These are phyloP conservation scores for Nicotiana otophora DNA, from an alignment of 257 asterid species.

Conservation along the genomic window DNA sequence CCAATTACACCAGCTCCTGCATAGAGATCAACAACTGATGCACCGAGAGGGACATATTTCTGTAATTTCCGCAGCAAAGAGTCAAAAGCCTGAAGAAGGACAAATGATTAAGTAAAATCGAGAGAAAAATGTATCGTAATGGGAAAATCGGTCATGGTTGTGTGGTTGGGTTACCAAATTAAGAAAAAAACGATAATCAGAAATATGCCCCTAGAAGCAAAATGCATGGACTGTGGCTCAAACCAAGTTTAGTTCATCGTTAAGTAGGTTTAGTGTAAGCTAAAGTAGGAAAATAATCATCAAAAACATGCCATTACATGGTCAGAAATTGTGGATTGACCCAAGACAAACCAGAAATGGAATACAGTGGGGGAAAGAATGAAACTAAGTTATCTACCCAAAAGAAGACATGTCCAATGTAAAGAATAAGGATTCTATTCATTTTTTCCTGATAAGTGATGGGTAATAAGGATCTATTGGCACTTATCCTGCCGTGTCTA, in stretches of 20 bases:
- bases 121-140: background rate
- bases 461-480: background rate
- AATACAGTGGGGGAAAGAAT: background rate
- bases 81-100: slow-evolving; percentile 73
- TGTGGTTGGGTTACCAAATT: background rate
- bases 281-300: background rate
- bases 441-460: background rate
- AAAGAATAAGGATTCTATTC: background rate
- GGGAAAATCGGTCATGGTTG: background rate
- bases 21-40: slow-evolving; percentile 89
- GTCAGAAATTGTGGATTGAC: slow-evolving; percentile 1
- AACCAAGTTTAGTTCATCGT: background rate
- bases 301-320: background rate
- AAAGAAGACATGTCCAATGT: background rate
- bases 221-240: background rate
- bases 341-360: background rate
- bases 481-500: background rate
- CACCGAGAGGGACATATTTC: slow-evolving; percentile 69
- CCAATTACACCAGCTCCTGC: slow-evolving; percentile 99
- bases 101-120: background rate
- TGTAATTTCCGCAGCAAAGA: slow-evolving; percentile 73
- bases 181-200: background rate
- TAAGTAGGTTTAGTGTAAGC: background rate
- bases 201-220: background rate
- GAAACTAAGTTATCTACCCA: background rate